Conservation (phyloP, 169 alveolate genomes). For the Eimeria acervulina region DNA sequence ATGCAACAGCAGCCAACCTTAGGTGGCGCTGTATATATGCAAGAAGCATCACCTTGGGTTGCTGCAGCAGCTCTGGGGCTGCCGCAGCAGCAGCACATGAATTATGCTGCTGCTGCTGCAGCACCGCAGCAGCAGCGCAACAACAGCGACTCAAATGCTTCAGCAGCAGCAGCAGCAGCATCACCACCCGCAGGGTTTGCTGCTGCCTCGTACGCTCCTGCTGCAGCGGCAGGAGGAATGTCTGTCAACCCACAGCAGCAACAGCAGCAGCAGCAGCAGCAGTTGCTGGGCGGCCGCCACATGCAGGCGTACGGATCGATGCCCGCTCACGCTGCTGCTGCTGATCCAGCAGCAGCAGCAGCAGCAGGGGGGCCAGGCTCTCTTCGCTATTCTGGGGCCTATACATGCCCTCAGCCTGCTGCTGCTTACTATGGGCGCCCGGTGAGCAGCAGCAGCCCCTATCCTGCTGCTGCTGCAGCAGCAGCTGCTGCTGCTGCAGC, state of each 20-base stretch:
- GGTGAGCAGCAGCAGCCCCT: not conserved
- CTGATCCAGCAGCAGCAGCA: not conserved
- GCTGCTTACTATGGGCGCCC: not conserved
- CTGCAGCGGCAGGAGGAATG: conserved; percentile 32
- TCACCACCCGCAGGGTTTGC: conserved; percentile 20
- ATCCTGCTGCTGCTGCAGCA: conserved; percentile 51
- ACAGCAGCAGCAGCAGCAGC: conserved; percentile 39
- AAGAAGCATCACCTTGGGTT: conserved; percentile 42
- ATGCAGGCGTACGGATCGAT: conserved; percentile 9
- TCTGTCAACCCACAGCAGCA: conserved; percentile 27
- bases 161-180: conserved; percentile 10
- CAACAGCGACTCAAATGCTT: too few species aligned
- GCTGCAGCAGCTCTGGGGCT: conserved; percentile 41
- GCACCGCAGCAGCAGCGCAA: conserved; percentile 56
- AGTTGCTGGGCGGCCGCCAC: conserved; percentile 22
- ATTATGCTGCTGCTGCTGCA: not conserved
- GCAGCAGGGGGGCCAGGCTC: conserved; percentile 13
- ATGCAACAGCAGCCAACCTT: not conserved
- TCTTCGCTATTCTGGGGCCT: conserved; percentile 19
- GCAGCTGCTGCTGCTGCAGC: conserved; percentile 47
- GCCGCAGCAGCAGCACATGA: not conserved
- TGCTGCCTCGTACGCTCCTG: conserved; percentile 31
- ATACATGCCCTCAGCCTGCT: not conserved
- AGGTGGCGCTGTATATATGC: conserved; percentile 24
- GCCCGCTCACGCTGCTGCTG: not conserved